These are phyloP conservation scores for Apiotrichum veenhuisii DNA, from an alignment of 1,284 basidiomycete genomes.

Conservation along the genomic window DNA sequence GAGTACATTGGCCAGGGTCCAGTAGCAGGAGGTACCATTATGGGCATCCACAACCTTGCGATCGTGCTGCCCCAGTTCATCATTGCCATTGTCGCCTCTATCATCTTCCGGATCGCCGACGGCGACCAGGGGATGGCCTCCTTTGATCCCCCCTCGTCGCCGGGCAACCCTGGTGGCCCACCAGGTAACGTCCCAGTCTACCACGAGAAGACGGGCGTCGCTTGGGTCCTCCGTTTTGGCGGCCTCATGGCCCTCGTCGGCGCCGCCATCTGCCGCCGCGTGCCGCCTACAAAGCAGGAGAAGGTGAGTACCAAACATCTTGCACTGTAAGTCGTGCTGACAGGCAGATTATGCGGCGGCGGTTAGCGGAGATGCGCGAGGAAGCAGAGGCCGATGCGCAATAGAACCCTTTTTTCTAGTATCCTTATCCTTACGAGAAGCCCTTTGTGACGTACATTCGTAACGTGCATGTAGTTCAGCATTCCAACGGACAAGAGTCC, in stretches of 20 bases:
- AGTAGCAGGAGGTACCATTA: constrained; percentile 84
- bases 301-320: constrained; percentile 48
- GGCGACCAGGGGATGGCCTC: constrained; percentile 23
- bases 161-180: neutral
- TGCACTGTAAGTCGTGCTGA: neutral
- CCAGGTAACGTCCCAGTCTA: constrained; percentile 20
- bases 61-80: constrained; percentile 90
- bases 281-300: constrained; percentile 81
- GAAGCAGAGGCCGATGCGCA: constrained; percentile 26
- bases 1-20: constrained; percentile 55
- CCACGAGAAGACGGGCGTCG: constrained; percentile 79
- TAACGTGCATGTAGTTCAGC: too few species aligned
- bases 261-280: constrained; percentile 69
- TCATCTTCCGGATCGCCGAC: constrained; percentile 80
- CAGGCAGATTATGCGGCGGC: constrained; percentile 65
- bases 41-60: constrained; percentile 92
- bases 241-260: constrained; percentile 75
- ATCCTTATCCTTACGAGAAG: too few species aligned
- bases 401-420: neutral
- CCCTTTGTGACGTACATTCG: too few species aligned
- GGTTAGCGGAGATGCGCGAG: constrained; percentile 72
- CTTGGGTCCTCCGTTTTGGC: constrained; percentile 90
- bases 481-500: too few species aligned
- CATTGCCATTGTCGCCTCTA: constrained; percentile 78
- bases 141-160: neutral